Conservation (phyloP, 2,329 filamentous ascomycete genomes). For the Aspergillus ibericus region DNA sequence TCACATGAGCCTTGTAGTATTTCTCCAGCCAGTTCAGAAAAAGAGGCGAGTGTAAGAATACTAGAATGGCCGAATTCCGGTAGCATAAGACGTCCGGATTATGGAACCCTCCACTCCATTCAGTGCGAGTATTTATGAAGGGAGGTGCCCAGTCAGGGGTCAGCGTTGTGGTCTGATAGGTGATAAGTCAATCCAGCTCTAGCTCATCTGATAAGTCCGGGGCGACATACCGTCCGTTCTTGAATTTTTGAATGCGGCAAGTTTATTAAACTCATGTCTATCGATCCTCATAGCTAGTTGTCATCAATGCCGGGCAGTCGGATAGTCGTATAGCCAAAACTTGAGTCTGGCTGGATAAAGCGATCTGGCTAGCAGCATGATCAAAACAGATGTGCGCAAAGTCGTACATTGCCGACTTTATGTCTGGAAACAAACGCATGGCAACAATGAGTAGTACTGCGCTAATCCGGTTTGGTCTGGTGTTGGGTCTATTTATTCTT, state of each 20-base stretch:
- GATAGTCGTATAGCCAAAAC: neutral
- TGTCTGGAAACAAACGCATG: neutral
- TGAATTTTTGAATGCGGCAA: neutral
- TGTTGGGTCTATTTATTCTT: neutral
- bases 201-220: neutral
- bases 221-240: neutral
- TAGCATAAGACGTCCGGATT: slow-evolving; percentile 24
- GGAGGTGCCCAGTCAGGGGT: neutral
- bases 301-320: neutral
- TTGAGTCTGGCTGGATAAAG: neutral
- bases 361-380: neutral
- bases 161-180: neutral
- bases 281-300: neutral
- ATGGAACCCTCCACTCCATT: slow-evolving; percentile 10
- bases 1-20: slow-evolving; percentile 1
- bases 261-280: neutral
- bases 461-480: neutral
- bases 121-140: neutral
- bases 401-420: neutral
- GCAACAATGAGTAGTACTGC: neutral
- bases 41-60: slow-evolving; percentile 27
- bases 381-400: neutral
- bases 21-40: slow-evolving; percentile 26
- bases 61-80: slow-evolving; percentile 25
- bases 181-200: neutral